A percentile compares a stretch with the other conserved stretches of the same genome.
These are phyloP conservation scores for Capronia epimyces DNA, from an alignment of 2,329 filamentous ascomycete species.

Conservation along the genomic window DNA sequence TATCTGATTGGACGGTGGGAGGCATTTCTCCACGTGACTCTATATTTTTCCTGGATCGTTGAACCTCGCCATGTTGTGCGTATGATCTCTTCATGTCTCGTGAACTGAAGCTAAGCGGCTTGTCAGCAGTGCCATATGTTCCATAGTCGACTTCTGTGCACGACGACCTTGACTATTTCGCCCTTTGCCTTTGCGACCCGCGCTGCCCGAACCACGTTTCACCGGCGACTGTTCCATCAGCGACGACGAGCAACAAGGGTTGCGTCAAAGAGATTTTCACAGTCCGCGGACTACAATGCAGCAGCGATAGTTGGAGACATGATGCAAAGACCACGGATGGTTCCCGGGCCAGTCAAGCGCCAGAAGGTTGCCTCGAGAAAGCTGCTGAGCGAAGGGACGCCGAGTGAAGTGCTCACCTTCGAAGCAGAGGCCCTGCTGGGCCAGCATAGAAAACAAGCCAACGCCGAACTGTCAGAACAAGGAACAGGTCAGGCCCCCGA, in stretches of 20 bases:
- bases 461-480: not conserved
- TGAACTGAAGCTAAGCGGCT: not conserved
- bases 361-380: not conserved
- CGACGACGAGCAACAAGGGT: not conserved
- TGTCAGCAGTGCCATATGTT: conserved; percentile 3
- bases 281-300: conserved; percentile 15
- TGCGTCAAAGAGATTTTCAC: not conserved
- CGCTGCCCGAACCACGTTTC: not conserved
- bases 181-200: not conserved
- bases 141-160: not conserved
- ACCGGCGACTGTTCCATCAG: not conserved
- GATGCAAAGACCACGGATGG: conserved; percentile 7
- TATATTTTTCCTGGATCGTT: conserved; percentile 2
- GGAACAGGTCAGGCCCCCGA: not conserved
- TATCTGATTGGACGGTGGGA: conserved; percentile 2
- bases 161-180: not conserved
- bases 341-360: not conserved
- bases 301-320: conserved; percentile 6
- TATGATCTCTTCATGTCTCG: not conserved
- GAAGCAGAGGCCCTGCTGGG: conserved; percentile 15
- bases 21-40: conserved; percentile 5
- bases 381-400: conserved; percentile 10
- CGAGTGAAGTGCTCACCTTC: conserved; percentile 17
- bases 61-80: not conserved
- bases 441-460: not conserved